Conservation (phyloP, 2,329 filamentous ascomycete species). For the Gaeumannomyces tritici region DNA sequence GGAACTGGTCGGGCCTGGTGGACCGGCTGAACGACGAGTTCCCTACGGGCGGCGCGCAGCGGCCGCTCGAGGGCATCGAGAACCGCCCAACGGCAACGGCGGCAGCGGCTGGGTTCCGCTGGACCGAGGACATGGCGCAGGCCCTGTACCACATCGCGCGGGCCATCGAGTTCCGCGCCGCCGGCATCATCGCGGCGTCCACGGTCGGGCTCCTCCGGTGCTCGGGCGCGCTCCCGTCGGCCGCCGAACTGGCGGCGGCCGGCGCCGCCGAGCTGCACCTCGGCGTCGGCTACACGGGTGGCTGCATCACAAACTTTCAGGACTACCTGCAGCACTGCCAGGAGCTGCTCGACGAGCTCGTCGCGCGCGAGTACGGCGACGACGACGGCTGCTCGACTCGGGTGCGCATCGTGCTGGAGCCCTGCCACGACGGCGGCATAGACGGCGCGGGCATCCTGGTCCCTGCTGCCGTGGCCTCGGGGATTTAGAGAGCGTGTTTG, state of each 20-base stretch:
- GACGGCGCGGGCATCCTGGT: constrained; percentile 52
- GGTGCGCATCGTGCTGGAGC: constrained; percentile 36
- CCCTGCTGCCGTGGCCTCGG: constrained; percentile 28
- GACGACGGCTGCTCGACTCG: constrained; percentile 12
- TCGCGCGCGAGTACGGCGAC: constrained; percentile 27
- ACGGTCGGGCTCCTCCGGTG: constrained; percentile 60
- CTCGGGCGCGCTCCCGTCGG: constrained; percentile 52
- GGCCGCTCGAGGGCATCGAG: not conserved
- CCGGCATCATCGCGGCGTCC: constrained; percentile 64
- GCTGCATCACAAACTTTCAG: constrained; percentile 72
- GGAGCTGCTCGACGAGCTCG: constrained; percentile 49
- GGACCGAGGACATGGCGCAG: constrained; percentile 51
- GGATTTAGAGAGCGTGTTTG: not conserved
- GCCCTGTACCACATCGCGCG: constrained; percentile 58
- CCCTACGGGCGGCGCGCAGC: constrained; percentile 21
- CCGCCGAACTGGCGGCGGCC: constrained; percentile 7
- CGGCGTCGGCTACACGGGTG: constrained; percentile 70
- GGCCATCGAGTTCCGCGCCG: constrained; percentile 62
- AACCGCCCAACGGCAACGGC: no score
- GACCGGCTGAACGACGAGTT: constrained; percentile 42
- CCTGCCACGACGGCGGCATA: constrained; percentile 53
- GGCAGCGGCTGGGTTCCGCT: constrained; percentile 36
- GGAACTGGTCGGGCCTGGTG: constrained; percentile 25
- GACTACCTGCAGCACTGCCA: constrained; percentile 64
- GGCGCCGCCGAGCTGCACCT: constrained; percentile 36